Evolutionary conservation across 768 basidiomycete species (phyloP), one percentile per base, ranked within the genome.

Genomic region (Rhodocollybia butyracea): DNA sequence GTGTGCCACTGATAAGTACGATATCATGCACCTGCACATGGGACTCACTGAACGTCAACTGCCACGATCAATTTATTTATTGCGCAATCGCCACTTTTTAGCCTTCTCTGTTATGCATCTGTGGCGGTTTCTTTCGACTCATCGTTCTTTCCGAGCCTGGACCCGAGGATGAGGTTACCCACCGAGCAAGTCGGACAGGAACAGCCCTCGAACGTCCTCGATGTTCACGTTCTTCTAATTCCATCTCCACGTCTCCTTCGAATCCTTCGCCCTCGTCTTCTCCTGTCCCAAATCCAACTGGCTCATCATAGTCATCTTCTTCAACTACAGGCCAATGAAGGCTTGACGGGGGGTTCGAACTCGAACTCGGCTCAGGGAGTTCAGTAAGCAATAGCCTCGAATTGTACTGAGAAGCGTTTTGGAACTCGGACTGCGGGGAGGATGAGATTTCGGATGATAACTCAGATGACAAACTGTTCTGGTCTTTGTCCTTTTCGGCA

Each of bases 131-230:
- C n/a, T n/a, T n/a, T n/a, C n/a, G n/a, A n/a, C n/a, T n/a, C n/a
- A n/a, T n/a, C 22, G 31, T 21, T 24, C 32, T 50, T 34, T 50
- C n/a, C 32, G 34, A 17, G 17, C 17, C 19, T 39, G 17, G 31
- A 13, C 34, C 39, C 8, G 34, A 36, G 10, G 15, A 17, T 40
- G 6, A 17, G 39, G 5, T 5, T 36, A 40, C 51, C 51, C 51
- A 42, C 10, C 51, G 51, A 6, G 31, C 30, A 4, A 53, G 21
- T 43, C 41, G 40, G 3, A 40, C 30, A 29, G 51, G 51, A 31
- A 53, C 51, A 24, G 39, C 51, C 19, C 39, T 40, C 15, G 51
- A 53, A 24, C 51, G 51, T n/a, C 51, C 51, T 53, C 51, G 40
- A 3, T 32, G 34, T 24, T 27, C 38, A 26, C 51, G 27, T 52